phyloP scores from a whole-genome alignment of 2,329 filamentous ascomycete species.

The Hypoxylon sp. region DNA sequence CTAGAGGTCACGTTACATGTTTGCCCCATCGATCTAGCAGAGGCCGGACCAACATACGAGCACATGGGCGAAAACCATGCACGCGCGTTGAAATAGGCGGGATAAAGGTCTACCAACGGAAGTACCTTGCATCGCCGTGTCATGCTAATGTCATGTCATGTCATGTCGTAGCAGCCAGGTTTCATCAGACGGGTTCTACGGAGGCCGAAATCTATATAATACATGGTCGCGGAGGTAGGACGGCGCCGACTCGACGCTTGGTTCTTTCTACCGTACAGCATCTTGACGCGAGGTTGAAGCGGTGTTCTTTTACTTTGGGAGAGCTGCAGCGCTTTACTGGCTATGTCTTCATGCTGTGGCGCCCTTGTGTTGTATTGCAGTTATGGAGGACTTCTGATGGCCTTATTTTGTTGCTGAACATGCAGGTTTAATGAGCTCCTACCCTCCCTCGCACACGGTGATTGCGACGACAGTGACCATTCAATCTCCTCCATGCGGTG shows the following conservation, averaged over 20 bases:
- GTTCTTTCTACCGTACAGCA: conserved; percentile 21
- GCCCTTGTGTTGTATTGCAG: conserved; percentile 14
- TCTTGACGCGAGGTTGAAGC: conserved; percentile 18
- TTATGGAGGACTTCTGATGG: background rate
- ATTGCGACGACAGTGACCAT: background rate
- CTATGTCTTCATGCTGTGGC: conserved; percentile 1
- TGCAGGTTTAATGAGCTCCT: background rate
- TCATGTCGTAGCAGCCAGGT: conserved; percentile 7
- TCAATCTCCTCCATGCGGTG: background rate
- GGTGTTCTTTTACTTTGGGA: conserved; percentile 30
- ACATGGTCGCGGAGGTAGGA: background rate
- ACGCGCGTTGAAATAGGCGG: background rate
- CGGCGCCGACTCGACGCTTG: conserved; percentile 8
- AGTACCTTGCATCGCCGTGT: conserved; percentile 30
- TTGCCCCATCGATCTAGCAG: conserved; percentile 10
- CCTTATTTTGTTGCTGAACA: background rate
- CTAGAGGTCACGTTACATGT: conserved; percentile 23
- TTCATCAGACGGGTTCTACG: conserved; percentile 1
- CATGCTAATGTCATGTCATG: background rate
- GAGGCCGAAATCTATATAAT: conserved; percentile 20
- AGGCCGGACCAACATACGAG: background rate
- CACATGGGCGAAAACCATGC: background rate
- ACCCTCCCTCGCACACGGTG: background rate
- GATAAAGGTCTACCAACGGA: conserved; percentile 4
- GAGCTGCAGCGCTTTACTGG: conserved; percentile 11